A percentile compares a stretch with the other conserved stretches of the same genome.
These are phyloP conservation scores for Geotrichum reessii DNA, from an alignment of 1,139 yeast species.

Conservation along the genomic window DNA sequence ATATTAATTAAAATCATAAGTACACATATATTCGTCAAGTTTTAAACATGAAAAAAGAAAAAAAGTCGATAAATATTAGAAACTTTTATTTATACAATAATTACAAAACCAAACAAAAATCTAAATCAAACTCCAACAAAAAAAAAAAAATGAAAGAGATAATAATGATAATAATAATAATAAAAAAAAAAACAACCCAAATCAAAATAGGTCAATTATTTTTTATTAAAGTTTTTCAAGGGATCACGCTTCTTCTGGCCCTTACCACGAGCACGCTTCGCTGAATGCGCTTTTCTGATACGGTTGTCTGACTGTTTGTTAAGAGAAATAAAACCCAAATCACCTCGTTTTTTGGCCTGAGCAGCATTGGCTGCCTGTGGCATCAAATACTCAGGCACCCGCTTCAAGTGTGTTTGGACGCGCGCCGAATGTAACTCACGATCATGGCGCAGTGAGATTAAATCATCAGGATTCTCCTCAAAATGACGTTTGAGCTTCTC, in stretches of 20 bases:
- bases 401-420: conserved; percentile 77
- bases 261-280: conserved; percentile 34
- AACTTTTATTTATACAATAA: background rate
- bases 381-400: conserved; percentile 86
- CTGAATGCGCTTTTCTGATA: conserved; percentile 42
- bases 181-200: background rate
- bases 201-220: background rate
- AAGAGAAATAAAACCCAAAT: conserved; percentile 74
- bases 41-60: no score
- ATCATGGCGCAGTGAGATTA: conserved; percentile 84
- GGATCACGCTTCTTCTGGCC: conserved; percentile 53
- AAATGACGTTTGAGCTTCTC: conserved; percentile 91
- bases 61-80: background rate
- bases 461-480: conserved; percentile 97
- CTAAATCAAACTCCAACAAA: background rate
- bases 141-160: background rate
- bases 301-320: conserved; percentile 47
- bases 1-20: no score
- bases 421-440: conserved; percentile 79
- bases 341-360: conserved; percentile 43
- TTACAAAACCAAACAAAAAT: background rate
- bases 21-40: no score
- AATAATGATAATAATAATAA: no score
- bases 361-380: conserved; percentile 58
- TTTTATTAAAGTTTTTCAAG: conserved; percentile 50